These are phyloP conservation scores for Coprinopsis marcescibilis DNA, from an alignment of 768 basidiomycete genomes.

Conservation along the genomic window DNA sequence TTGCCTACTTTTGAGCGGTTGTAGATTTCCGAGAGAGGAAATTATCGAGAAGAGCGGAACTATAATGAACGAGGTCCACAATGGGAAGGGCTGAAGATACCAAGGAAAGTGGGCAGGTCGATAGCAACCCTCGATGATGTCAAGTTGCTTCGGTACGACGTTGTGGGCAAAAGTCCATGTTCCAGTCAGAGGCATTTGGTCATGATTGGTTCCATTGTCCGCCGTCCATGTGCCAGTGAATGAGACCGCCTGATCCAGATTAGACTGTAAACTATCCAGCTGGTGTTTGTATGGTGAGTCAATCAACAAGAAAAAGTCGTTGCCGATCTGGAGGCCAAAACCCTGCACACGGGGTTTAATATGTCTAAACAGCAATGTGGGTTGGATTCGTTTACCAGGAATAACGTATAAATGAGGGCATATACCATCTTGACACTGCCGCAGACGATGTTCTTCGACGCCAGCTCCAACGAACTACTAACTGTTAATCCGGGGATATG, in stretches of 20 bases:
- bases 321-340: slow-evolving; percentile 80
- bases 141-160: slow-evolving; percentile 34
- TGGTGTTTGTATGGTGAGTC: slow-evolving; percentile 50
- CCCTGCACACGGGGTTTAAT: slow-evolving; percentile 33
- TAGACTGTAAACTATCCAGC: slow-evolving; percentile 49
- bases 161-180: slow-evolving; percentile 64
- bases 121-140: slow-evolving; percentile 65
- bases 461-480: slow-evolving; percentile 77
- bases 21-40: slow-evolving; percentile 71
- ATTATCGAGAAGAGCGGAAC: slow-evolving; percentile 70
- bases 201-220: slow-evolving; percentile 43
- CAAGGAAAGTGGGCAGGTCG: slow-evolving; percentile 61
- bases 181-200: slow-evolving; percentile 43
- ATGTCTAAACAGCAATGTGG: neutral
- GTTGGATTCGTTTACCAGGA: slow-evolving; percentile 37
- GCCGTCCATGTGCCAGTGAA: slow-evolving; percentile 65
- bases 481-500: slow-evolving; percentile 31
- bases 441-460: slow-evolving; percentile 80
- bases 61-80: slow-evolving; percentile 70
- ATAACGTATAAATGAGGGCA: slow-evolving; percentile 81
- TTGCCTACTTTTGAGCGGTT: slow-evolving; percentile 67
- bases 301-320: slow-evolving; percentile 70
- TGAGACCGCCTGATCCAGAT: slow-evolving; percentile 40
- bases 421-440: slow-evolving; percentile 87
- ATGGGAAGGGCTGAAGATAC: slow-evolving; percentile 79